Percentiles rank a stretch among this genome's conserved stretches.
These are phyloP conservation scores for Hanseniaspora occidentalis DNA, from an alignment of 805 yeast genomes.

Conservation along the genomic window DNA sequence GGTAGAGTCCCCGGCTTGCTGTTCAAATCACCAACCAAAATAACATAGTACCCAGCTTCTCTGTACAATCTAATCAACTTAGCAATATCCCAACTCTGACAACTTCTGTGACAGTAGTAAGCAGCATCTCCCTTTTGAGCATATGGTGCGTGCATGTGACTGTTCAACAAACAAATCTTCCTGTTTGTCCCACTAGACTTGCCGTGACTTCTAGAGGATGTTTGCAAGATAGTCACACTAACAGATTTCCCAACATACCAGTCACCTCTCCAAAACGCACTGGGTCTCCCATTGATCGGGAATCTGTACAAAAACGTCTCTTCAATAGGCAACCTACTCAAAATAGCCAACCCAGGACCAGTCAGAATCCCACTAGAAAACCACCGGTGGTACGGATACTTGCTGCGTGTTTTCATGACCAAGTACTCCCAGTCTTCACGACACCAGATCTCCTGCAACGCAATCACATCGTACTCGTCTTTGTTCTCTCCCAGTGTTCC, in stretches of 20 bases:
- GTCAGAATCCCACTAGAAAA: constrained; percentile 77
- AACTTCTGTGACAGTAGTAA: constrained; percentile 77
- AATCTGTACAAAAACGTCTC: constrained; percentile 70
- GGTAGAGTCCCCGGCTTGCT: constrained; percentile 81
- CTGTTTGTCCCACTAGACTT: too few species aligned
- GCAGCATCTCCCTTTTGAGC: constrained; percentile 73
- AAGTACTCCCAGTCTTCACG: constrained; percentile 70
- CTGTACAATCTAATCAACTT: constrained; percentile 47
- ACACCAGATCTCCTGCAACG: constrained; percentile 93
- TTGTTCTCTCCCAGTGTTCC: not conserved
- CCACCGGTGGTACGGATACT: constrained; percentile 52
- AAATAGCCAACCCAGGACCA: constrained; percentile 85
- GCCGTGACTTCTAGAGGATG: constrained; percentile 27
- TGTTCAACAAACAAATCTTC: constrained; percentile 64
- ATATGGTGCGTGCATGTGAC: constrained; percentile 98
- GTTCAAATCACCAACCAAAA: constrained; percentile 89
- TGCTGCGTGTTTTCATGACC: constrained; percentile 28
- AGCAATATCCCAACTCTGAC: constrained; percentile 95
- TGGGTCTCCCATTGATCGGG: constrained; percentile 88
- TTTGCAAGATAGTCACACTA: constrained; percentile 56
- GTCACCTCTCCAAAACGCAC: constrained; percentile 89
- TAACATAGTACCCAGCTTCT: constrained; percentile 69
- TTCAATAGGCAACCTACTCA: constrained; percentile 75
- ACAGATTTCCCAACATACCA: constrained; percentile 94
- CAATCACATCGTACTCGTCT: constrained; percentile 63